Conservation (phyloP, 768 basidiomycete species). For the Grammothele lineata region DNA sequence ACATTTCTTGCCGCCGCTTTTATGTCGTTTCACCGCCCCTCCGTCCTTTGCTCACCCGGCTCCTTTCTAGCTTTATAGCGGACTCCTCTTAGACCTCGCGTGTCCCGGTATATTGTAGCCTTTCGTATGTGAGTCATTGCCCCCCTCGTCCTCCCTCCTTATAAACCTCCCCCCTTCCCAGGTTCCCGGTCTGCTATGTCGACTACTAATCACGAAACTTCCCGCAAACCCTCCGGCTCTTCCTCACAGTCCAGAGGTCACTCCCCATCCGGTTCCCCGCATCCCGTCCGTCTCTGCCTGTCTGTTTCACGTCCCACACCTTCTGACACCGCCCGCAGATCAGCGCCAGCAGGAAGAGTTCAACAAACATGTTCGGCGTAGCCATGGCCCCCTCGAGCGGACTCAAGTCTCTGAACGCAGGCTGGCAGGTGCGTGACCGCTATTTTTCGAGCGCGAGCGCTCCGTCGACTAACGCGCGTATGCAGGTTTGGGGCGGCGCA, state of each 20-base stretch:
- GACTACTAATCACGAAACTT: constrained; percentile 27
- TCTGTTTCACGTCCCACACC: constrained; percentile 29
- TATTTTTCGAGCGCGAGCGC: constrained; percentile 5
- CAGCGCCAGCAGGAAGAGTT: constrained; percentile 40
- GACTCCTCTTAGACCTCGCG: constrained; percentile 6
- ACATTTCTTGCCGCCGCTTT: too few species aligned
- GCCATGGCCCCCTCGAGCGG: constrained; percentile 43
- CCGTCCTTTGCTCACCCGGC: constrained; percentile 5
- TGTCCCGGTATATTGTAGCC: constrained; percentile 13
- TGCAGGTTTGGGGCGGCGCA: constrained; percentile 56
- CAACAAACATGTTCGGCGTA: constrained; percentile 49
- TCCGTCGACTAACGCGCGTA: constrained; percentile 1
- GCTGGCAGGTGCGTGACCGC: constrained; percentile 58
- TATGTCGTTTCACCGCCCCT: neutral
- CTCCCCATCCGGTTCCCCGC: constrained; percentile 59
- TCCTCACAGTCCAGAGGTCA: constrained; percentile 61
- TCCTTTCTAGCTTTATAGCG: constrained; percentile 11
- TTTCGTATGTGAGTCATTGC: constrained; percentile 17
- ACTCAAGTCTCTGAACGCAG: constrained; percentile 51
- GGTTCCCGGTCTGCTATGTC: constrained; percentile 22
- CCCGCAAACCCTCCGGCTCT: constrained; percentile 67
- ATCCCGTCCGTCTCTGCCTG: constrained; percentile 42
- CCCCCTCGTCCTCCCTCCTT: constrained; percentile 5
- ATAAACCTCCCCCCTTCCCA: constrained; percentile 12
- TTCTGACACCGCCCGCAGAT: constrained; percentile 2